Evolutionary conservation across 257 asterid genomes (phyloP).

Genomic region (Cynanchum wilfordii): DNA sequence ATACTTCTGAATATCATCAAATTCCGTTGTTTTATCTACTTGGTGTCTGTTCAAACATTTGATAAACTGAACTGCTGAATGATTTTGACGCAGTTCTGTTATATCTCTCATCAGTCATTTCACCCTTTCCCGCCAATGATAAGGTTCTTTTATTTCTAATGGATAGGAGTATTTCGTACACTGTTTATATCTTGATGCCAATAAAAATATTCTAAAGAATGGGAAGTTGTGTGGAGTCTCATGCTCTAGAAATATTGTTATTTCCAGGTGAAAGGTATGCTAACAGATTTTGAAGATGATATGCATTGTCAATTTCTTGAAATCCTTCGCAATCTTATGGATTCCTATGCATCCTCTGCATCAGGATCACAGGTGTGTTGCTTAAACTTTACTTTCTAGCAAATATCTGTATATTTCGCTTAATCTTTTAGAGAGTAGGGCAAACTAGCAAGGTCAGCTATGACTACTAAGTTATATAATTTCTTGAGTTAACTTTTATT

Average conservation of each 20-base stretch:
- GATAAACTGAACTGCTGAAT: background rate
- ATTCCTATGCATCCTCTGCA: conserved; percentile 36
- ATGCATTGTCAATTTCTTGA: conserved; percentile 98
- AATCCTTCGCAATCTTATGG: conserved; percentile 91
- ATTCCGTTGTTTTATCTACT: background rate
- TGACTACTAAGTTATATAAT: background rate
- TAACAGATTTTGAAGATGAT: conserved; percentile 84
- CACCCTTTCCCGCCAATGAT: background rate
- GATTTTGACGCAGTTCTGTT: background rate
- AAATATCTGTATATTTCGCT: background rate
- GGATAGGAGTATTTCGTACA: background rate
- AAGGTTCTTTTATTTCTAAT: background rate
- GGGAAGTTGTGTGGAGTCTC: background rate
- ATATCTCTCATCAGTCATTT: background rate
- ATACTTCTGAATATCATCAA: background rate
- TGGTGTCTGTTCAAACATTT: background rate
- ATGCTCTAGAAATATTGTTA: background rate
- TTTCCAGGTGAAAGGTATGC: conserved; percentile 84
- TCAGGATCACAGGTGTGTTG: conserved; percentile 71
- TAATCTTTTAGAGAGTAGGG: background rate
- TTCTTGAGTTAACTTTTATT: background rate
- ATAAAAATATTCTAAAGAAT: background rate
- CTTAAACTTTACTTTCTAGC: background rate
- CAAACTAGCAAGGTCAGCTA: background rate
- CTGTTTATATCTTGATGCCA: background rate